Percentiles rank a stretch among this genome's conserved stretches.
These are phyloP conservation scores for Asclepias syriaca DNA, from an alignment of 257 asterid genomes.

Conservation along the genomic window DNA sequence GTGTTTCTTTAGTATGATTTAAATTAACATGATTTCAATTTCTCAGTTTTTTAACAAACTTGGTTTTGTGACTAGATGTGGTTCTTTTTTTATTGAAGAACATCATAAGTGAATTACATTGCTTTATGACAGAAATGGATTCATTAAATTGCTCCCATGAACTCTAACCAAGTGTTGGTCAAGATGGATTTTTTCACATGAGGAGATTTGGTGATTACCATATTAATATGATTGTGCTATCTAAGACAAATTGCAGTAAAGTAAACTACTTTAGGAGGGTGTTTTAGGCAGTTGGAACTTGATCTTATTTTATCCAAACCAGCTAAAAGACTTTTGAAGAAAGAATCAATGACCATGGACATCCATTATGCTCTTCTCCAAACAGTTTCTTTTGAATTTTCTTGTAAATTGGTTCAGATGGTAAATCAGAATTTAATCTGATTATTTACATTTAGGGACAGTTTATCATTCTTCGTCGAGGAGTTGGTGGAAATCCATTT, in stretches of 20 bases:
- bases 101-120: neutral
- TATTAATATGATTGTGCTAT: neutral
- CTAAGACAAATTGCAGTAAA: neutral
- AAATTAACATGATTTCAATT: neutral
- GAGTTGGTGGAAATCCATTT: conserved; percentile 10
- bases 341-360: neutral
- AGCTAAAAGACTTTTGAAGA: neutral
- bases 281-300: conserved; percentile 2
- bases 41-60: too few species aligned
- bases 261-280: neutral
- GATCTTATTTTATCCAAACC: neutral
- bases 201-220: too few species aligned
- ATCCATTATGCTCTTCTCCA: neutral
- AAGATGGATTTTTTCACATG: neutral
- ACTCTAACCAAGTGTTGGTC: neutral
- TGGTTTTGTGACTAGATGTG: too few species aligned
- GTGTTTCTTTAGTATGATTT: neutral
- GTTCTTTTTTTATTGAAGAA: neutral
- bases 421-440: neutral
- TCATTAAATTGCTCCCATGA: neutral
- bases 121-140: neutral
- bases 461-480: neutral
- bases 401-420: too few species aligned
- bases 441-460: neutral
- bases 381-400: neutral